Evolutionary conservation across 495 filamentous ascomycete genomes (phyloP), one percentile per base, ranked within the genome.

Genomic region (Cercophora samala): DNA sequence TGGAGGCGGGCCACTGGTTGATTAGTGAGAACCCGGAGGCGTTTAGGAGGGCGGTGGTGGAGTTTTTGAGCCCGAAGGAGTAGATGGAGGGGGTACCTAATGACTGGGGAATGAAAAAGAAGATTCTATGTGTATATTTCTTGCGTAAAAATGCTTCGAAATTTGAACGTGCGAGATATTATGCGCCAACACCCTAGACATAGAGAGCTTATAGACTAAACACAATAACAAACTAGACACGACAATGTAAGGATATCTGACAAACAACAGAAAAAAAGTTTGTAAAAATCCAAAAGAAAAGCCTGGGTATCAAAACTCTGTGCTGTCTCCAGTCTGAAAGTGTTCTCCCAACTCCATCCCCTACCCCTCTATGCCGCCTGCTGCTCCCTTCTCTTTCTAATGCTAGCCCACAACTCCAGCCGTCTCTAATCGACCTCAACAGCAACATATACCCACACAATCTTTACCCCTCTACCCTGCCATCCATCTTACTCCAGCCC

Each of bases 1-100:
- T 97, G 42, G 91, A 97, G 21, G 85, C 89, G 5, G 95, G 95
- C 0, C 95, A 99, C 74, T 98, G 95, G 95, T 81, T 99, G 0
- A 94, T 96, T 69, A 92, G 91, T 11, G 94, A 98, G 82, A 91
- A 93, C 65, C 95, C 95, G 0, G 90, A 95, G 74, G 89, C 81
- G 3, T 99, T 99, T 73, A 84, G 90, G 73, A 80, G 87, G 82
- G 53, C 37, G 37, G 37, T 46, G 90, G 92, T 96, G 76, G 77
- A 86, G 76, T 15, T 62, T 42, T 42, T 22, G 58, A 46, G 9
- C 3, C 82, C 86, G 13, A 80, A 83, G 68, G 86, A 89, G 29
- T 86, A 72, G 64, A 65, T 15, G 25, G 15, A 24, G 32, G 11
- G 21, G n/a, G n/a, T n/a, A n/a, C n/a, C n/a, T n/a, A n/a, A n/a